A percentile compares a stretch with the other conserved stretches of the same genome.
These are phyloP conservation scores for Cutaneotrichosporon spelunceum DNA, from an alignment of 1,284 basidiomycete species.

Conservation along the genomic window DNA sequence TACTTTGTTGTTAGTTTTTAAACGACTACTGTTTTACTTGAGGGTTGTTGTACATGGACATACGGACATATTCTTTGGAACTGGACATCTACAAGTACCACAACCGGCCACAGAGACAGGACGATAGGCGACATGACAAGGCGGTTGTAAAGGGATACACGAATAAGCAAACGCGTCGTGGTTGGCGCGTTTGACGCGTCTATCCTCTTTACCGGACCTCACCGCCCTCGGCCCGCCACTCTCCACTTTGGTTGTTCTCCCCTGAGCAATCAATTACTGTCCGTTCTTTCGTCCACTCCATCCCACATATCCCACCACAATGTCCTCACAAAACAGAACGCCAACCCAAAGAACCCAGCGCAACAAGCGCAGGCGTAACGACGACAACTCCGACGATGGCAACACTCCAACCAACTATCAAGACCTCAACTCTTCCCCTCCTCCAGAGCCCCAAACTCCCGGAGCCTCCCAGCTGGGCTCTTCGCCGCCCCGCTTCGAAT, in stretches of 20 bases:
- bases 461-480: slow-evolving; percentile 18
- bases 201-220: background rate
- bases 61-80: background rate
- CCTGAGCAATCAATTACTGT: slow-evolving; percentile 9
- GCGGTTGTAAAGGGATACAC: background rate
- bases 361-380: slow-evolving; percentile 18
- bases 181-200: background rate
- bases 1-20: slow-evolving; percentile 1
- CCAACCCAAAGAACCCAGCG: slow-evolving; percentile 9
- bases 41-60: slow-evolving; percentile 3
- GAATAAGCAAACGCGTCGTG: slow-evolving; percentile 1
- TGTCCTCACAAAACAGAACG: slow-evolving; percentile 12
- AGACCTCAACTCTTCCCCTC: slow-evolving; percentile 36
- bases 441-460: slow-evolving; percentile 11
- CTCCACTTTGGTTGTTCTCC: background rate
- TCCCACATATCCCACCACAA: slow-evolving; percentile 28
- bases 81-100: no score
- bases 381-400: background rate
- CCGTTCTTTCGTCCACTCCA: background rate
- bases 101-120: no score
- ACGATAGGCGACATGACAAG: background rate
- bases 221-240: background rate
- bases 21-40: background rate
- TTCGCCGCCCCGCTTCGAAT: slow-evolving; percentile 60
- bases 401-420: slow-evolving; percentile 3